phyloP scores from a whole-genome alignment of 129 eudicot genomes.

The Saussurea involucrata region DNA sequence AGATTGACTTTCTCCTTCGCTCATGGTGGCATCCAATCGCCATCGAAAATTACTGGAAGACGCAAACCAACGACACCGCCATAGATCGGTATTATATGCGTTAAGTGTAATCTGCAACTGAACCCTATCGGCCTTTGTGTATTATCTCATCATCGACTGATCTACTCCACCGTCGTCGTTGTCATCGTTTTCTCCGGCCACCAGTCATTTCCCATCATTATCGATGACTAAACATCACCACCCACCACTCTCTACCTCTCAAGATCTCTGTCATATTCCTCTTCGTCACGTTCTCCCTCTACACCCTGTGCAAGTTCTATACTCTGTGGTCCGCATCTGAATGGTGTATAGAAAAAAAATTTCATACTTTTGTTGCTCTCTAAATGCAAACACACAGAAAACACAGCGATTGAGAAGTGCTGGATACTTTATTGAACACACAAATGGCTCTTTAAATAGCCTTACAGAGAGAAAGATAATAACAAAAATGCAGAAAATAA shows the following conservation, averaged over 20 bases:
- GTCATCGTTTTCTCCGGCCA: background rate
- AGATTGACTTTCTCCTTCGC: constrained; percentile 2
- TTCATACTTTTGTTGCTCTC: too few species aligned
- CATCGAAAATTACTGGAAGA: constrained; percentile 24
- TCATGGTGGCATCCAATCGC: constrained; percentile 20
- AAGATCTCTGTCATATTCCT: constrained; percentile 27
- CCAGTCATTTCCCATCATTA: background rate
- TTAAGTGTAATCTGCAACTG: background rate
- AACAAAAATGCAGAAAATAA: too few species aligned
- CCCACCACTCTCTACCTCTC: constrained; percentile 9
- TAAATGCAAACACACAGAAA: too few species aligned
- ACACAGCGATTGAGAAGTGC: too few species aligned
- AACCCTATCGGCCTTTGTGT: constrained; percentile 17
- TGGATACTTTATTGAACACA: too few species aligned
- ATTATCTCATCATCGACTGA: background rate
- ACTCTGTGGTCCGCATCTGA: constrained; percentile 5
- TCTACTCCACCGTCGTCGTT: background rate
- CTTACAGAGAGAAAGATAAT: too few species aligned
- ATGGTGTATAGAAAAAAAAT: too few species aligned
- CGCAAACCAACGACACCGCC: background rate
- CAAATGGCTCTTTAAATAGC: too few species aligned
- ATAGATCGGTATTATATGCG: background rate
- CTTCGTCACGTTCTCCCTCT: constrained; percentile 22
- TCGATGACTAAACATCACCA: background rate
- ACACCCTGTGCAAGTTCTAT: constrained; percentile 31